Evolutionary conservation across 2,329 filamentous ascomycete species (phyloP), one percentile per base, ranked within the genome.

Genomic region (Colletotrichum viniferum): DNA sequence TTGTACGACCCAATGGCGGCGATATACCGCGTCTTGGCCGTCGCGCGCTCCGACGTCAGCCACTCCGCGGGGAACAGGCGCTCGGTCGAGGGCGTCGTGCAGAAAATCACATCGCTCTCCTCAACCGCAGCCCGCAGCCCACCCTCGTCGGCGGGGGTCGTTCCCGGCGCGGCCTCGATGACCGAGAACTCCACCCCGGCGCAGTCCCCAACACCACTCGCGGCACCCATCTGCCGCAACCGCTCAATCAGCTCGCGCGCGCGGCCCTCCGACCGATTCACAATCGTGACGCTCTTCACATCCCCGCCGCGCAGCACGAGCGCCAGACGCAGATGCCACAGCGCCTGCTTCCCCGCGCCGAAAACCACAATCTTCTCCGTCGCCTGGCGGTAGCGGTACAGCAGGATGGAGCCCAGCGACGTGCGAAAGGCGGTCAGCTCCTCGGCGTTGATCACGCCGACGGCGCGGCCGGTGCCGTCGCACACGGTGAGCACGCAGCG

Each of bases 381-480:
- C 26, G 72, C 73, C 64, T 71, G 67, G 4, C 80, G 77, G 32
- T 73, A 63, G 13, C 69, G 56, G 43, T 75, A 75, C 21, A 75
- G 36, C 26, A 75, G 32, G 28, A 75, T 64, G 12, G 73, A 75
- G 18, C 73, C 90, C 14, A 94, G 85, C 0, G 92, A 91, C 0
- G 93, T 94, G 61, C 93, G 89, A 83, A 94, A 94, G 2, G 92
- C 92, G 0, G 93, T 94, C 21, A 94, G 84, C 78, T 94, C 92
- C 73, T 91, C 90, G 0, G 93, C 92, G 78, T 93, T 94, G 76
- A 95, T 85, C 21, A 94, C 83, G 2, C 90, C 93, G 21, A 90
- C 88, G 0, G 91, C 90, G n/a, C 87, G 84, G 13, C 74, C 74
- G 21, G 72, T 71, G 34, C 71, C 74, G 63, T 77, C 74, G 67